A percentile compares a stretch with the other conserved stretches of the same genome.
Evolutionary conservation across 768 basidiomycete genomes (phyloP).

Genomic region (Lactarius evosmus): DNA sequence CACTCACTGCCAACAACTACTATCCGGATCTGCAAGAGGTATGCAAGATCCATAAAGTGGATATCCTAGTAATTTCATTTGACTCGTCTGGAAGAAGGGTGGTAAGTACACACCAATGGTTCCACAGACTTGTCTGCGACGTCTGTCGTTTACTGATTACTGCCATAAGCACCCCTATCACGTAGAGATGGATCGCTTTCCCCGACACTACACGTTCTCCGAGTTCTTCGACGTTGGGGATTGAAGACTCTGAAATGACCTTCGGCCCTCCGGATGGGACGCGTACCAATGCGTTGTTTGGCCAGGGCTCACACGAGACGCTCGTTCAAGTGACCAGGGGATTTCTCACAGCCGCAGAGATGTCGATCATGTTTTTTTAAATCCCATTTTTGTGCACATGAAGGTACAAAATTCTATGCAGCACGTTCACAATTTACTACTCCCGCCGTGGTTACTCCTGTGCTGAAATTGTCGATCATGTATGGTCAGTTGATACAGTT

Average conservation of each 20-base stretch:
- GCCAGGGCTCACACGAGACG: background rate
- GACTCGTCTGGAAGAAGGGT: background rate
- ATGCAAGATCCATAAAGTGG: slow-evolving; percentile 3
- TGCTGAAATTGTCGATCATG: too few relatives aligned
- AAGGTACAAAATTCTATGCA: too few relatives aligned
- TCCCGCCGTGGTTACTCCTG: too few relatives aligned
- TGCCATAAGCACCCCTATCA: slow-evolving; percentile 10
- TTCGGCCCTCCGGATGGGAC: background rate
- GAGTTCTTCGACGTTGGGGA: slow-evolving; percentile 10
- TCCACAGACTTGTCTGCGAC: background rate
- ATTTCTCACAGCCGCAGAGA: background rate
- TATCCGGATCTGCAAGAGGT: slow-evolving; percentile 10
- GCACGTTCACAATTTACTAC: too few relatives aligned
- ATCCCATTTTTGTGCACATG: too few relatives aligned
- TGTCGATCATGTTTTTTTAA: background rate
- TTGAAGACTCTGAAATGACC: background rate
- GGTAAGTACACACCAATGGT: slow-evolving; percentile 1
- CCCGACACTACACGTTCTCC: slow-evolving; percentile 15
- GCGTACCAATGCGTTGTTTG: background rate
- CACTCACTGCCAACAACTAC: background rate
- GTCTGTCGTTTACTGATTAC: background rate
- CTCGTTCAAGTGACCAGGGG: background rate
- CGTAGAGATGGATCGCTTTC: slow-evolving; percentile 20
- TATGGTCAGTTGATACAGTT: background rate
- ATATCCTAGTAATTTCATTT: slow-evolving; percentile 7